Evolutionary conservation across 2,329 filamentous ascomycete genomes (phyloP).

Genomic region (Pseudogymnoascus sp.): DNA sequence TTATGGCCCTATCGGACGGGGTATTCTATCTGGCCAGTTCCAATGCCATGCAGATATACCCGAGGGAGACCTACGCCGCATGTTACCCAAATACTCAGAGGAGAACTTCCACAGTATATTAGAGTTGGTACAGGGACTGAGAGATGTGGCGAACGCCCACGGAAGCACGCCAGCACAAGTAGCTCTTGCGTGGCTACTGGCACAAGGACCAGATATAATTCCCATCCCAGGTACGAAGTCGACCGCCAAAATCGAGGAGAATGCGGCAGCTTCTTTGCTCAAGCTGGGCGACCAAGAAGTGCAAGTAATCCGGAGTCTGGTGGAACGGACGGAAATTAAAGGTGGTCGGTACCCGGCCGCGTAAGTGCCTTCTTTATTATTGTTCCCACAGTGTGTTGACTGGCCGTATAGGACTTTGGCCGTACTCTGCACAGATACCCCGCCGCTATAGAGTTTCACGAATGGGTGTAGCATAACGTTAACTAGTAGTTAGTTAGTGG

Average conservation of each 20-base stretch:
- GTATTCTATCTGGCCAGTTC: slow-evolving; percentile 39
- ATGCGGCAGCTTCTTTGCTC: slow-evolving; percentile 12
- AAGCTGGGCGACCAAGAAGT: slow-evolving; percentile 20
- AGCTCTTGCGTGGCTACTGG: slow-evolving; percentile 40
- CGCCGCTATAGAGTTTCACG: not conserved
- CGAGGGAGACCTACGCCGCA: slow-evolving; percentile 30
- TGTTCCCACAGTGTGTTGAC: not conserved
- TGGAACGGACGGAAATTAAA: slow-evolving; percentile 16
- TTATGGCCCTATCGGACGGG: slow-evolving; percentile 39
- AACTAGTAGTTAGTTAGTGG: not conserved
- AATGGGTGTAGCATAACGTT: not conserved
- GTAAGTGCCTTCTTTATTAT: slow-evolving; percentile 14
- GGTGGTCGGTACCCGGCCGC: slow-evolving; percentile 18
- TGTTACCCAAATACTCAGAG: slow-evolving; percentile 13
- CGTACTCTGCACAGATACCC: slow-evolving; percentile 5
- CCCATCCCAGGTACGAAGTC: slow-evolving; percentile 12
- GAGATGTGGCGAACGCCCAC: slow-evolving; percentile 36
- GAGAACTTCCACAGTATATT: slow-evolving; percentile 41
- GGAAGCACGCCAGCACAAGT: slow-evolving; percentile 38
- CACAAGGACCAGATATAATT: slow-evolving; percentile 10
- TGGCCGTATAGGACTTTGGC: not conserved
- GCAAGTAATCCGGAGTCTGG: slow-evolving; percentile 16
- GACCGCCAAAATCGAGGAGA: slow-evolving; percentile 8
- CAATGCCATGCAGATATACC: slow-evolving; percentile 36
- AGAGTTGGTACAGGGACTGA: slow-evolving; percentile 35